These are phyloP conservation scores for Leccinum pellstonianum DNA, from an alignment of 768 basidiomycete genomes.

Conservation along the genomic window DNA sequence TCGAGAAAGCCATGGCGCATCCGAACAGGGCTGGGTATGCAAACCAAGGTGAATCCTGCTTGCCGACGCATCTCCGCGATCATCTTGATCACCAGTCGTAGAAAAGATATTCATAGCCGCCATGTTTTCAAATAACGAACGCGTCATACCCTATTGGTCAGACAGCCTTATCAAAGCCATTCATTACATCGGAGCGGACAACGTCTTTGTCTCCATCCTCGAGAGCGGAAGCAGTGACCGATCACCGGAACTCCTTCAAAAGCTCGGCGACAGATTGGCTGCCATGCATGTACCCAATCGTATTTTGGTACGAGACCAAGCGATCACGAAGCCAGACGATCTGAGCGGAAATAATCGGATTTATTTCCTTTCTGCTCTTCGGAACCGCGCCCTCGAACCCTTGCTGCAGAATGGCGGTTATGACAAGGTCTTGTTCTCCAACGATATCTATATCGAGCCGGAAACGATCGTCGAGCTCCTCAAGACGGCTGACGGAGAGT, in stretches of 20 bases:
- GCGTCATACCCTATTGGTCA: constrained; percentile 41
- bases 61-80: too few relatives aligned
- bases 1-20: constrained; percentile 13
- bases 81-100: neutral
- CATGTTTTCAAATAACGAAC: constrained; percentile 40
- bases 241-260: constrained; percentile 12
- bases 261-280: constrained; percentile 9
- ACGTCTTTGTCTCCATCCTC: constrained; percentile 43
- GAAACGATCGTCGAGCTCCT: constrained; percentile 41
- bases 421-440: constrained; percentile 41
- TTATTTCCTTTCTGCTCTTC: constrained; percentile 23
- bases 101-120: constrained; percentile 27
- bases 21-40: constrained; percentile 16
- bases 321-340: constrained; percentile 9
- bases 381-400: constrained; percentile 44
- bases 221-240: constrained; percentile 35
- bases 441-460: constrained; percentile 42
- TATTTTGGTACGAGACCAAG: constrained; percentile 12
- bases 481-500: constrained; percentile 37
- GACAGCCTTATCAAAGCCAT: constrained; percentile 35
- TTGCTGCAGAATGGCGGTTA: constrained; percentile 36
- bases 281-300: constrained; percentile 13
- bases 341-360: neutral
- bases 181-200: constrained; percentile 40
- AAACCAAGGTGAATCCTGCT: constrained; percentile 10